A percentile compares a stretch with the other conserved stretches of the same genome.
These are phyloP conservation scores for Fusarium nisikadoi DNA, from an alignment of 2,329 filamentous ascomycete genomes.

Conservation along the genomic window DNA sequence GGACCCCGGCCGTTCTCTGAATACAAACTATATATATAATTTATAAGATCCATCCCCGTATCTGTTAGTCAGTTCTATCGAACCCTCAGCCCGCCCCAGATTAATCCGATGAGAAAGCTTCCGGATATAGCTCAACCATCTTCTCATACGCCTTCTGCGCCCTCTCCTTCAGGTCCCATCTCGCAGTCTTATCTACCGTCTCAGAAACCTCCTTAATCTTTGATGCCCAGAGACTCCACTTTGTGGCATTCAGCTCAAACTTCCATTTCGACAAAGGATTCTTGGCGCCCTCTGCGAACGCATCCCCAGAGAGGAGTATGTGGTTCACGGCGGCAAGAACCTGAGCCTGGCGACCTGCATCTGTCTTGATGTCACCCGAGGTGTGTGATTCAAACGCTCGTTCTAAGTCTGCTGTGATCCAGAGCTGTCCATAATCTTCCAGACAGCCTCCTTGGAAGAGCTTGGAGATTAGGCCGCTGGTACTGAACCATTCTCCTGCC, in stretches of 20 bases:
- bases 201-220: neutral
- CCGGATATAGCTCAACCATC: conserved; percentile 20
- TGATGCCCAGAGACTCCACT: conserved; percentile 1
- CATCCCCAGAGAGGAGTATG: conserved; percentile 5
- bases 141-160: neutral
- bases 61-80: too few relatives aligned
- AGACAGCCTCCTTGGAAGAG: neutral
- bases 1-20: too few relatives aligned
- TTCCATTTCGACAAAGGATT: accelerated
- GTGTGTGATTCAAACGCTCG: neutral
- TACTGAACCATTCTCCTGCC: neutral
- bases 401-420: neutral
- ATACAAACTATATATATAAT: too few relatives aligned
- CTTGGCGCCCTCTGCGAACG: neutral
- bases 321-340: neutral
- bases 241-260: neutral
- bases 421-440: neutral
- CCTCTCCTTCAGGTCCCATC: neutral
- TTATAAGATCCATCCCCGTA: too few relatives aligned
- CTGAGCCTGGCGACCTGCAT: neutral
- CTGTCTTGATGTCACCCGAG: neutral
- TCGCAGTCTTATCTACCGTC: accelerated
- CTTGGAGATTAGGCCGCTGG: neutral
- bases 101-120: neutral
- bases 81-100: too few relatives aligned